Evolutionary conservation across 805 yeast species (phyloP).

Genomic region (Lachancea dasiensis): DNA sequence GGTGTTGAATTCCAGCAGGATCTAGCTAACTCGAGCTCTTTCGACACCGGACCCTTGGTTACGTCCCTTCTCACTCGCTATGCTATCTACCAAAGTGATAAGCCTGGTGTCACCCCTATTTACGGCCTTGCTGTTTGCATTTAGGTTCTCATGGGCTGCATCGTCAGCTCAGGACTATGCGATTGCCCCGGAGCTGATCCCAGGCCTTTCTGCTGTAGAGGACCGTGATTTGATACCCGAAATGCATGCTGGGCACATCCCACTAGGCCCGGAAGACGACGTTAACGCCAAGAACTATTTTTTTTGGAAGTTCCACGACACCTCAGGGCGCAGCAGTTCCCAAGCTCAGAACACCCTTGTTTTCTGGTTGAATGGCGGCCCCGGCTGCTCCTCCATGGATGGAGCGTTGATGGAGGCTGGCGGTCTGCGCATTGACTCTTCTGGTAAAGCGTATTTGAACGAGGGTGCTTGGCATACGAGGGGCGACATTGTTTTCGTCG

Average conservation of each 20-base stretch:
- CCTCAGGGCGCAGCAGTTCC: conserved; percentile 22
- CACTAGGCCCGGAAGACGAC: conserved; percentile 36
- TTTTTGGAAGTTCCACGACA: conserved; percentile 61
- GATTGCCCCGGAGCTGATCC: conserved; percentile 26
- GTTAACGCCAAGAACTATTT: conserved; percentile 56
- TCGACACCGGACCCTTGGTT: background rate
- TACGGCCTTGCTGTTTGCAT: background rate
- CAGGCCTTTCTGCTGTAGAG: conserved; percentile 22
- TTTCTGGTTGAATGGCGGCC: conserved; percentile 96
- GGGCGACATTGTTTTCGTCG: conserved; percentile 78
- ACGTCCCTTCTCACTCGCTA: background rate
- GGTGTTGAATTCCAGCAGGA: too few relatives aligned
- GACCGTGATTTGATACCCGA: conserved; percentile 21
- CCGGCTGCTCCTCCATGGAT: conserved; percentile 97
- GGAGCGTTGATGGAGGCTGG: conserved; percentile 93
- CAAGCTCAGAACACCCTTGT: conserved; percentile 41
- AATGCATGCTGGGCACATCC: conserved; percentile 65
- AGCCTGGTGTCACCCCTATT: background rate
- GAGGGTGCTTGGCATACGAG: conserved; percentile 78
- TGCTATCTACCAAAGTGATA: background rate
- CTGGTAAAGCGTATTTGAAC: conserved; percentile 47
- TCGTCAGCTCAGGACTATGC: conserved; percentile 14
- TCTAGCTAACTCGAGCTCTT: too few relatives aligned
- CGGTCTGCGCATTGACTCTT: conserved; percentile 60
- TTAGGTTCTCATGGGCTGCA: conserved; percentile 1